These are phyloP conservation scores for Trifolium repens DNA, from an alignment of 306 rosid genomes.

Conservation along the genomic window DNA sequence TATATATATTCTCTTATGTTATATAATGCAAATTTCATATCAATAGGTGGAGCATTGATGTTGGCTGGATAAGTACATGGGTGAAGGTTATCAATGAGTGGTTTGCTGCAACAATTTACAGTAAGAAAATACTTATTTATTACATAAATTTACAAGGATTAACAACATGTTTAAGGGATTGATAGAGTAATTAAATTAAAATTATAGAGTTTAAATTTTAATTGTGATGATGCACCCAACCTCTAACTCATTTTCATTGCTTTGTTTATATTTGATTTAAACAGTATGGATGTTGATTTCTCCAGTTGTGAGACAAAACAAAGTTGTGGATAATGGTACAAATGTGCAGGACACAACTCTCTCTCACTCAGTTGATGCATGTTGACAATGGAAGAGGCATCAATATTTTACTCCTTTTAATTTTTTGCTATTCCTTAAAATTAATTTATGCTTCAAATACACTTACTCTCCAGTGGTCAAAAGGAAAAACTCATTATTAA, in stretches of 20 bases:
- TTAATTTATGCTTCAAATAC: neutral
- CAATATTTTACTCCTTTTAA: neutral
- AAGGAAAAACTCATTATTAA: neutral
- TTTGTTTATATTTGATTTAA: slow-evolving; percentile 23
- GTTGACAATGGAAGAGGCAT: neutral
- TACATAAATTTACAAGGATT: neutral
- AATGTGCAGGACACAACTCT: slow-evolving; percentile 46
- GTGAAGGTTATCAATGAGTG: slow-evolving; percentile 81
- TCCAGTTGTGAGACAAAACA: slow-evolving; percentile 61
- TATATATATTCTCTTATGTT: too few relatives aligned
- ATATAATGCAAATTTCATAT: slow-evolving; percentile 27
- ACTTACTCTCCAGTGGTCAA: neutral
- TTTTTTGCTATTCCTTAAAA: neutral
- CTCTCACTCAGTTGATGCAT: slow-evolving; percentile 51
- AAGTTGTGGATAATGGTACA: slow-evolving; percentile 52
- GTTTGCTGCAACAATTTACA: slow-evolving; percentile 85
- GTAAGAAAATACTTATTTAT: slow-evolving; percentile 55
- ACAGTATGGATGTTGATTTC: slow-evolving; percentile 90
- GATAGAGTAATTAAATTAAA: neutral
- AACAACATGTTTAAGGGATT: neutral
- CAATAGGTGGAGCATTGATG: slow-evolving; percentile 93
- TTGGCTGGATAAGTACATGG: slow-evolving; percentile 94
- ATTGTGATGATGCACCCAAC: too few relatives aligned
- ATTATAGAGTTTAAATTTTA: neutral
- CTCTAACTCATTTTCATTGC: neutral